Evolutionary conservation across 2,329 filamentous ascomycete species (phyloP).

Genomic region (Cladosporium oxysporum): DNA sequence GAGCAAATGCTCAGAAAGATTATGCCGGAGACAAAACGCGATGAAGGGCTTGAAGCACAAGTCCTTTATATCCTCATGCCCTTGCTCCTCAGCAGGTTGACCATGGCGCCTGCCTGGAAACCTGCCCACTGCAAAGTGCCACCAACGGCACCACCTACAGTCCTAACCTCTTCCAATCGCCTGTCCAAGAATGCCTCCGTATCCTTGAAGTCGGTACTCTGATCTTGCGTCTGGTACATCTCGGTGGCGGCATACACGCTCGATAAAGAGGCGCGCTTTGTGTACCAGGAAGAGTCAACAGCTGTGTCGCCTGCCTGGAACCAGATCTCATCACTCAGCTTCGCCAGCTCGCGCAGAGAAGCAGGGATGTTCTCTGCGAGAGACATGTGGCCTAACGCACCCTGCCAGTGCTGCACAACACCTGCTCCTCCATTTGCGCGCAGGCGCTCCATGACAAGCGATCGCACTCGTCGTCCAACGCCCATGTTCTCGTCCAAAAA

Average conservation of each 20-base stretch:
- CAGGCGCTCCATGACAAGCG: constrained; percentile 74
- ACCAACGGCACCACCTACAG: constrained; percentile 62
- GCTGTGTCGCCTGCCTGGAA: constrained; percentile 78
- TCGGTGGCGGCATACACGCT: constrained; percentile 73
- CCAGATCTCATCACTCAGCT: constrained; percentile 89
- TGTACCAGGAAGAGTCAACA: constrained; percentile 89
- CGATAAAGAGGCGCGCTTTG: constrained; percentile 63
- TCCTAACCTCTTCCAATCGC: constrained; percentile 68
- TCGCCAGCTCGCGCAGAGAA: constrained; percentile 76
- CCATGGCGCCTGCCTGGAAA: constrained; percentile 72
- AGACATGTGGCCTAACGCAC: constrained; percentile 89
- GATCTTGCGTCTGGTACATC: constrained; percentile 91
- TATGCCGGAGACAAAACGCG: neutral
- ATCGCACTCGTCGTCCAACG: constrained; percentile 66
- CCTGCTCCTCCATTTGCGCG: constrained; percentile 64
- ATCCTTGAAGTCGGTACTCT: constrained; percentile 68
- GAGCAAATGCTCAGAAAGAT: neutral
- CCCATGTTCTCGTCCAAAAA: constrained; percentile 44
- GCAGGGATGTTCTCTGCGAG: constrained; percentile 74
- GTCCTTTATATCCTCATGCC: constrained; percentile 70
- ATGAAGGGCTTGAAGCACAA: neutral
- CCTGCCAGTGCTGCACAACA: constrained; percentile 79
- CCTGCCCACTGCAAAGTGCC: constrained; percentile 75
- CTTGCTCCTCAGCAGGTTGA: constrained; percentile 87
- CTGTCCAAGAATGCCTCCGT: constrained; percentile 79